phyloP scores from a whole-genome alignment of 352 stramenopile genomes.

The Phytophthora pinifolia region DNA sequence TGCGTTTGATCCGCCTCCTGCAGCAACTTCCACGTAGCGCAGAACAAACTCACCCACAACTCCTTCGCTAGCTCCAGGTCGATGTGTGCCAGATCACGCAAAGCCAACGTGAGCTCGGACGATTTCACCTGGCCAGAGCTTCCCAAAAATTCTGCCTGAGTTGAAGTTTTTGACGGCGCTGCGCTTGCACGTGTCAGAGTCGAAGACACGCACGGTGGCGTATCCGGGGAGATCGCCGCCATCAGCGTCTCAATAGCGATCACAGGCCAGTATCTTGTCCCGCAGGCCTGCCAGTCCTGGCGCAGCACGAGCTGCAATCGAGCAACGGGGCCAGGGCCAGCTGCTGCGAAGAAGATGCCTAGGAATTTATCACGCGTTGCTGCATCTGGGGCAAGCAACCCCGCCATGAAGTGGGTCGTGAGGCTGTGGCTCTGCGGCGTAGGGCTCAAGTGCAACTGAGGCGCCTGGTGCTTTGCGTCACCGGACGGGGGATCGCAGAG shows the following conservation, averaged over 20 bases:
- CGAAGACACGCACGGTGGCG: slow-evolving; percentile 18
- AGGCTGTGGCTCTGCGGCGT: slow-evolving; percentile 63
- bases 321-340: slow-evolving; percentile 41
- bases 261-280: slow-evolving; percentile 82
- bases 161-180: slow-evolving; percentile 9
- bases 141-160: slow-evolving; percentile 32
- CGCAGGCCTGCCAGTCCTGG: slow-evolving; percentile 88
- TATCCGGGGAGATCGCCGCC: slow-evolving; percentile 36
- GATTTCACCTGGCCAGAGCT: slow-evolving; percentile 34
- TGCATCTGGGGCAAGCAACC: slow-evolving; percentile 73
- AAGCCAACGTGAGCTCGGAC: slow-evolving; percentile 44
- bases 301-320: slow-evolving; percentile 71
- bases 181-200: neutral
- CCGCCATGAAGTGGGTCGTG: slow-evolving; percentile 78
- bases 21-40: slow-evolving; percentile 52
- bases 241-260: slow-evolving; percentile 79
- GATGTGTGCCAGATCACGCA: slow-evolving; percentile 76
- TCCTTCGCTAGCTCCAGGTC: slow-evolving; percentile 85
- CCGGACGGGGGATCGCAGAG: slow-evolving; percentile 57
- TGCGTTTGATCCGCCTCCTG: slow-evolving; percentile 52
- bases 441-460: slow-evolving; percentile 71
- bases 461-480: slow-evolving; percentile 53
- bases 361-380: slow-evolving; percentile 71
- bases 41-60: slow-evolving; percentile 81
- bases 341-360: slow-evolving; percentile 56